Evolutionary conservation across 305 asterid species (phyloP), one percentile per base, ranked within the genome.

Genomic region (Plantago lanceolata): DNA sequence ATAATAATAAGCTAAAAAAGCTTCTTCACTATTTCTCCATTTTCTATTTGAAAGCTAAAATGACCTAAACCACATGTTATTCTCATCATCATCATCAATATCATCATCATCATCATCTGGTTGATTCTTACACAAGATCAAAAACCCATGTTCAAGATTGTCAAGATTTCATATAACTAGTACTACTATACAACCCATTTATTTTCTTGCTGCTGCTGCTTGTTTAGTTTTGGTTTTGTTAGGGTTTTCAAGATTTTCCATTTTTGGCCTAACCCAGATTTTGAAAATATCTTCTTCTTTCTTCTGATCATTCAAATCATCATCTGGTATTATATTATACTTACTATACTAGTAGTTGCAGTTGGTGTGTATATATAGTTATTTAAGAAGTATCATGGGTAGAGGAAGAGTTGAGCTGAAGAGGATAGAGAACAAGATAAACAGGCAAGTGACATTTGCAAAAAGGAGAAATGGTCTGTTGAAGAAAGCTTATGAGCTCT

Each of bases 321-420:
- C 28, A 24, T 1, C 28, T 24, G 28, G 28, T 24, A 24, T 24
- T 24, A 24, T 24, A n/a, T n/a, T n/a, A n/a, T 24, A 24, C 3
- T 24, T 24, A 24, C 2, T 24, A 24, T 24, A 24, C 2, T 24
- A 24, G 28, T 24, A 24, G 28, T 24, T 1, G 28, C 3, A 24
- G 28, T 24, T 24, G 28, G 1, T 24, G 28, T 24, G 1, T 24
- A 3, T 24, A 24, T 24, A 24, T 24, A 24, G 3, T 24, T 24
- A 24, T 1, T 24, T 1, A 24, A 24, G 28, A 1, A 40, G n/a
- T n/a, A 40, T 7, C 5, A 59, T 86, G 95, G 96, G 96, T 19
- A 81, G 96, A 69, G 96, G 96, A 72, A 86, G 96, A 71, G 96
- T 89, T 49, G 95, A 89, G 80, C 66, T 89, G 87, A 89, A 89